Evolutionary conservation across 768 basidiomycete species (phyloP), one percentile per base, ranked within the genome.

Genomic region (Fistulinella prunicolor): DNA sequence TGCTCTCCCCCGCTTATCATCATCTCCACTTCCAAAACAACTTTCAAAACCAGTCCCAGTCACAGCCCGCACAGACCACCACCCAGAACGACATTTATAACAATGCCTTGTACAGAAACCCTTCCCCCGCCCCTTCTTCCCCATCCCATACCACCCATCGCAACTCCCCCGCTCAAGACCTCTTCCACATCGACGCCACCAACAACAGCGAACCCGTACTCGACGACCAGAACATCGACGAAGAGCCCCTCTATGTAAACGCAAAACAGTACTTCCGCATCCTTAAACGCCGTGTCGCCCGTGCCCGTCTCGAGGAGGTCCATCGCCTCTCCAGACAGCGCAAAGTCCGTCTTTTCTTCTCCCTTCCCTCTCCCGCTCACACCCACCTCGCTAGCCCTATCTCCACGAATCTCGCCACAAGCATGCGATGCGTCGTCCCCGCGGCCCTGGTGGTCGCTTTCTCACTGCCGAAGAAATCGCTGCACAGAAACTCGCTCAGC

Each of bases 261-360:
- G 95, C 96, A 50, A 99, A 99, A 66, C 96, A 99, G 71, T 99
- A 98, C 67, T 93, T 94, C 60, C 89, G 96, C 64, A 98, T 99
- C 61, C 81, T 99, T 69, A 97, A 98, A 74, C 80, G 96, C 54
- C 80, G 96, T 47, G 81, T 89, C 57, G 94, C 95, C 6, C 74
- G 95, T 37, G 90, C 92, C 3, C 79, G 96, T 41, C 77, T 97
- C 44, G 94, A 96, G 61, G 95, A 98, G 69, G 78, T 98, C 44
- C 94, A 96, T 57, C 79, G 92, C 54, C 80, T 99, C 54, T 94
- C 92, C 49, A 79, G 86, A 57, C 89, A 95, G 67, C 79, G 96
- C 65, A 98, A 99, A 82, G 95, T 89, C 34, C 35, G 49, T 55
- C 26, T 30, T 38, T 44, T 28, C 42, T 6, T 42, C 43, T 32